phyloP scores from a whole-genome alignment of 148 eudicot genomes.

The Salicornia ramosissima region DNA sequence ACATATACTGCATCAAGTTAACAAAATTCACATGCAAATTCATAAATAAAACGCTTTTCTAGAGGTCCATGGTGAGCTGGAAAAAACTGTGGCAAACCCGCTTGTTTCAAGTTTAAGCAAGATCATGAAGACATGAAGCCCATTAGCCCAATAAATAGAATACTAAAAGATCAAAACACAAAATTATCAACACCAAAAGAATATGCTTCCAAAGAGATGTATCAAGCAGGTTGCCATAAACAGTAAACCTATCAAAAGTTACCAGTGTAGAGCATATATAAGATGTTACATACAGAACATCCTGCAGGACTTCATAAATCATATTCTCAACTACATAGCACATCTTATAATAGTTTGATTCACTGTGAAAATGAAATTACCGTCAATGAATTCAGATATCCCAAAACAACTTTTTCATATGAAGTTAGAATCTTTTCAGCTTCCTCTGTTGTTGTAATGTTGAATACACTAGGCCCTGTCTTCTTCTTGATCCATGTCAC shows the following conservation, averaged over 20 bases:
- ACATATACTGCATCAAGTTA: neutral
- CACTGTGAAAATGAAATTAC: constrained; percentile 31
- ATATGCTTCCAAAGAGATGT: neutral
- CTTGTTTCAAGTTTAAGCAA: neutral
- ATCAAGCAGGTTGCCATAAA: neutral
- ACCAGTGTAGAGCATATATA: neutral
- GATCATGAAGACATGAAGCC: neutral
- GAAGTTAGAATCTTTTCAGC: constrained; percentile 74
- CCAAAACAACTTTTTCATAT: constrained; percentile 66
- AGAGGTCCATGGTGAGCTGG: neutral
- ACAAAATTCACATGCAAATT: neutral
- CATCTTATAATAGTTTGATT: neutral
- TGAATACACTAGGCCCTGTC: constrained; percentile 77
- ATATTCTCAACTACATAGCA: neutral
- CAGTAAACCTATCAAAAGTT: neutral
- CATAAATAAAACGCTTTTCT: neutral
- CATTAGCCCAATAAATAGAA: too few species aligned
- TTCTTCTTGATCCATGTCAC: constrained; percentile 97
- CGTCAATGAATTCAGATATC: constrained; percentile 67
- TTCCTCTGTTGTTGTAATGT: constrained; percentile 62
- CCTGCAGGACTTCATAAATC: neutral
- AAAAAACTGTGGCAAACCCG: neutral
- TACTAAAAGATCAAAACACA: neutral
- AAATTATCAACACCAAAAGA: neutral
- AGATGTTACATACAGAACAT: neutral